A percentile compares a stretch with the other conserved stretches of the same genome.
phyloP scores from a whole-genome alignment of 345 rosid genomes.

The Salix brachista region DNA sequence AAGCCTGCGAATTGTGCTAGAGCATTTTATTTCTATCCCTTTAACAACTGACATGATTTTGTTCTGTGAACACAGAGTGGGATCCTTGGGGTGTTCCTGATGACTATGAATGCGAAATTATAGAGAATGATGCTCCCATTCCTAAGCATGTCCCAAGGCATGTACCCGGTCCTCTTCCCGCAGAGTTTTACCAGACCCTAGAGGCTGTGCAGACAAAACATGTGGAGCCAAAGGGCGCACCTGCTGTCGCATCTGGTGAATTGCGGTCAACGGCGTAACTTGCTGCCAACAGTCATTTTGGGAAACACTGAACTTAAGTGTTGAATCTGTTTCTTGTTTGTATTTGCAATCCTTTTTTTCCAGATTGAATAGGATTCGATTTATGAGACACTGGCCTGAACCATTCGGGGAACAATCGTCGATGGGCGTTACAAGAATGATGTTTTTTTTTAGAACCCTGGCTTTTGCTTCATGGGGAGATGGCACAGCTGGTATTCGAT shows the following conservation, averaged over 20 bases:
- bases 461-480: slow-evolving; percentile 3
- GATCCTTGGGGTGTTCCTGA: slow-evolving; percentile 98
- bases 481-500: not conserved
- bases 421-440: slow-evolving; percentile 12
- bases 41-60: not conserved
- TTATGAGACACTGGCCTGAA: slow-evolving; percentile 24
- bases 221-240: slow-evolving; percentile 28
- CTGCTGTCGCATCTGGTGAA: slow-evolving; percentile 46
- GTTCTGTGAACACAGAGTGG: slow-evolving; percentile 57
- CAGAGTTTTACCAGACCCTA: slow-evolving; percentile 74
- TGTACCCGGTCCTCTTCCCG: slow-evolving; percentile 94
- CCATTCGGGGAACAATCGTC: slow-evolving; percentile 34
- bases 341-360: slow-evolving; percentile 33
- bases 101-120: slow-evolving; percentile 84
- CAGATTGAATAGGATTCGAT: slow-evolving; percentile 28
- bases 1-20: not conserved
- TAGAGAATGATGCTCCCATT: slow-evolving; percentile 82
- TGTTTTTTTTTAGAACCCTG: not conserved
- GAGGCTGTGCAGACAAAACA: slow-evolving; percentile 40
- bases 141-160: slow-evolving; percentile 94
- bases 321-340: slow-evolving; percentile 19
- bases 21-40: not conserved
- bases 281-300: slow-evolving; percentile 1
- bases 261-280: slow-evolving; percentile 45
- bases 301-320: slow-evolving; percentile 13